phyloP scores from a whole-genome alignment of 2,329 filamentous ascomycete genomes.

The Bipolaris sorokiniana region DNA sequence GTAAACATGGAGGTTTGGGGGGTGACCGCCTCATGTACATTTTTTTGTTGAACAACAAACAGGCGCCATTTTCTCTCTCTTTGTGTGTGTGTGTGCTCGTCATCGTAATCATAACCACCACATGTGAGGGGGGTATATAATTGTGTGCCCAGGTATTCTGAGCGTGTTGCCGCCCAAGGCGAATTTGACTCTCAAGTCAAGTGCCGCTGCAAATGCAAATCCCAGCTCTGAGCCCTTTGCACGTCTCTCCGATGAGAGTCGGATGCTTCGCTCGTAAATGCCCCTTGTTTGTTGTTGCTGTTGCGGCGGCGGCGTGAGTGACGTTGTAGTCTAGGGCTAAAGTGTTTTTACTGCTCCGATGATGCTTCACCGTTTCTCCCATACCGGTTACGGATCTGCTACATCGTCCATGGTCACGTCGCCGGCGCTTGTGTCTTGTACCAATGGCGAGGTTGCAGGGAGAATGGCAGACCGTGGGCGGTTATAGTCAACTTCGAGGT shows the following conservation, averaged over 20 bases:
- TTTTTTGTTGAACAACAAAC: too few relatives aligned
- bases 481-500: constrained; percentile 39
- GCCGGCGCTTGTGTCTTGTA: constrained; percentile 29
- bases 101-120: too few relatives aligned
- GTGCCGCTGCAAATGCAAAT: not conserved
- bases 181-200: too few relatives aligned
- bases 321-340: not conserved
- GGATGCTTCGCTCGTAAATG: not conserved
- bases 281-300: not conserved
- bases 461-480: constrained; percentile 43
- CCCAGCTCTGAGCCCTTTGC: not conserved
- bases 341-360: constrained; percentile 2
- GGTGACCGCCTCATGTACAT: too few relatives aligned
- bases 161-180: not conserved
- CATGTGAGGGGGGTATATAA: too few relatives aligned
- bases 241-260: not conserved
- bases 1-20: too few relatives aligned
- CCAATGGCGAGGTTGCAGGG: constrained; percentile 31
- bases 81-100: too few relatives aligned
- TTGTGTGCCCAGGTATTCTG: too few relatives aligned
- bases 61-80: too few relatives aligned
- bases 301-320: not conserved
- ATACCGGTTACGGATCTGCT: constrained; percentile 18
- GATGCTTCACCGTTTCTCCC: not conserved
- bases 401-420: constrained; percentile 45